These are phyloP conservation scores for Lanmaoa pseudosensibilis DNA, from an alignment of 768 basidiomycete species.

Conservation along the genomic window DNA sequence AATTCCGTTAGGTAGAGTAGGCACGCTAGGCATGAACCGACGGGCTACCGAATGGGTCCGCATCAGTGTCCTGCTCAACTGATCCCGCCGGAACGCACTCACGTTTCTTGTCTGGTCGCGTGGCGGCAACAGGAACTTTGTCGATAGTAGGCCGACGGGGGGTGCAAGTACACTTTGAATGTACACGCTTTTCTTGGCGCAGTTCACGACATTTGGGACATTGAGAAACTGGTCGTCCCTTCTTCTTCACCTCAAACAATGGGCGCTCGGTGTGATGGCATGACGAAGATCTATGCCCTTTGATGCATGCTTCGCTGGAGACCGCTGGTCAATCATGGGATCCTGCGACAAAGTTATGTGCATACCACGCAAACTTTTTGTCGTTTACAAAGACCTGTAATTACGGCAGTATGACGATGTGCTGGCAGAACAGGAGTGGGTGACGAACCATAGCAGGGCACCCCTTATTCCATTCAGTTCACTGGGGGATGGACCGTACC, in stretches of 20 bases:
- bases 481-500: background rate
- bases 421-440: background rate
- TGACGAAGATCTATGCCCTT: slow-evolving; percentile 88
- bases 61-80: slow-evolving; percentile 18
- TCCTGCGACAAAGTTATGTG: background rate
- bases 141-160: slow-evolving; percentile 35
- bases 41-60: slow-evolving; percentile 43
- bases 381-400: slow-evolving; percentile 69
- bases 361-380: slow-evolving; percentile 74
- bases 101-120: slow-evolving; percentile 36
- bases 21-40: slow-evolving; percentile 68
- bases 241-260: slow-evolving; percentile 91
- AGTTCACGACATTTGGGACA: slow-evolving; percentile 83
- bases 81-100: slow-evolving; percentile 4
- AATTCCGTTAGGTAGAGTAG: slow-evolving; percentile 73
- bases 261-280: slow-evolving; percentile 87
- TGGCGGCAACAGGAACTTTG: slow-evolving; percentile 34
- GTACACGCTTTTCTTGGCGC: slow-evolving; percentile 75
- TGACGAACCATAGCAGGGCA: slow-evolving; percentile 24
- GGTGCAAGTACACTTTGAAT: slow-evolving; percentile 79
- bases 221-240: slow-evolving; percentile 89
- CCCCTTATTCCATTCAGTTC: slow-evolving; percentile 15
- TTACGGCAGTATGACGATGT: background rate
- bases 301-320: slow-evolving; percentile 85
- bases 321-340: slow-evolving; percentile 12